Evolutionary conservation across 768 basidiomycete genomes (phyloP), one percentile per base, ranked within the genome.

Genomic region (Pisolithus albus): DNA sequence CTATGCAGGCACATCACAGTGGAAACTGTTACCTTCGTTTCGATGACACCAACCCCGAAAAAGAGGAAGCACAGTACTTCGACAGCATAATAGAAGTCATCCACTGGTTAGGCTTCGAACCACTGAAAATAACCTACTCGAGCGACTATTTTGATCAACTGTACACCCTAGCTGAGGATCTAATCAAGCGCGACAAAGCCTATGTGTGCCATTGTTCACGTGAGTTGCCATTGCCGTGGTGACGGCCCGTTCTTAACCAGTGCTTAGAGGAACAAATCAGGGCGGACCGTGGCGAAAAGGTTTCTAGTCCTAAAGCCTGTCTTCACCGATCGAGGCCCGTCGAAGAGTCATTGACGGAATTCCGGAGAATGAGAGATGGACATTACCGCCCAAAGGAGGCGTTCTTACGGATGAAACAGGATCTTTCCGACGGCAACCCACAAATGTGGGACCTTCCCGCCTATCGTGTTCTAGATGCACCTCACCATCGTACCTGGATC

Each of bases 381-480:
- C 76, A 83, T 55, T 98, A 95, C 69, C 77, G 82, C 48, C 92
- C 92, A 48, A 93, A 95, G 59, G 88, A 93, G 68, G 93, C 91
- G 36, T 89, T 87, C 56, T 71, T 99, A 46, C 83, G 96, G 36
- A 98, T 99, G 96, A 99, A 99, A 72, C 91, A 94, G 72, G 91
- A 98, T 64, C 71, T 98, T 24, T 76, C 81, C 43, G 89, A 91
- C 54, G 86, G 88, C 11, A 99, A 98, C 68, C 95, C 95, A 10
- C 92, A 93, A 70, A 97, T 99, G 96, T 99, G 96, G 96, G 96
- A 99, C 71, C 70, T 96, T 50, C 89, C 96, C 34, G 95, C 95
- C 7, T 99, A 98, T 66, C 86, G 96, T 24, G 91, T 98, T 15
- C 77, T 97, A 49, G 80, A 88, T 47, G 81, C 91, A 2, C 83